These are phyloP conservation scores for Erodium maritimum DNA, from an alignment of 345 rosid genomes.

Conservation along the genomic window DNA sequence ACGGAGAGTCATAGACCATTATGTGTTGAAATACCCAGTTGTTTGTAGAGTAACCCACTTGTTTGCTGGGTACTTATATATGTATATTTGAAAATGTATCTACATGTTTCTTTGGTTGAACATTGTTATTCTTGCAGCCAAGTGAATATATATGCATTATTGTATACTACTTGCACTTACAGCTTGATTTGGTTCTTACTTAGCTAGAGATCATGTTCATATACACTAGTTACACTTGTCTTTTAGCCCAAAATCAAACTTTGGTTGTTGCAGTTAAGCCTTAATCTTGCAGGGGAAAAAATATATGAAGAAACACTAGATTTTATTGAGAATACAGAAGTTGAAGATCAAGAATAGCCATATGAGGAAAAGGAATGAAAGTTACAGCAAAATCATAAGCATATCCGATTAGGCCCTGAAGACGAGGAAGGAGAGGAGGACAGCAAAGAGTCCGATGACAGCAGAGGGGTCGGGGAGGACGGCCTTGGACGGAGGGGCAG, in stretches of 20 bases:
- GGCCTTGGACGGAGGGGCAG: slow-evolving; percentile 3
- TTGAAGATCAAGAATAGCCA: background rate
- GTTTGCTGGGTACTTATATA: background rate
- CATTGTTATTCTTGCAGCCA: background rate
- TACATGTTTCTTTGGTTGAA: background rate
- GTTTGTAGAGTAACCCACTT: background rate
- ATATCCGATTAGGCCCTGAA: background rate
- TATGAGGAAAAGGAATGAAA: background rate
- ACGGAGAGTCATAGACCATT: background rate
- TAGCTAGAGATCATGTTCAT: no score
- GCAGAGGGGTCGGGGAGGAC: slow-evolving; percentile 10
- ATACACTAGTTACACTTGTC: no score
- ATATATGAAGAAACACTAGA: background rate
- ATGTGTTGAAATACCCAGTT: background rate
- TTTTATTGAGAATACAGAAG: background rate
- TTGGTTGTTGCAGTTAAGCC: background rate
- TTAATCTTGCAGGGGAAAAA: background rate
- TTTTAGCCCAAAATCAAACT: no score
- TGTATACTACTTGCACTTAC: background rate
- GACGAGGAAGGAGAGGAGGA: slow-evolving; percentile 7
- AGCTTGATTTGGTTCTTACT: no score
- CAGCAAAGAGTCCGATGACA: slow-evolving; percentile 12
- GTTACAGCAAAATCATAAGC: background rate
- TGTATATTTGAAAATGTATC: no score
- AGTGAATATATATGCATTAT: background rate